Conservation (phyloP, 2,329 filamentous ascomycete genomes). For the Colletotrichum cordylinicola region DNA sequence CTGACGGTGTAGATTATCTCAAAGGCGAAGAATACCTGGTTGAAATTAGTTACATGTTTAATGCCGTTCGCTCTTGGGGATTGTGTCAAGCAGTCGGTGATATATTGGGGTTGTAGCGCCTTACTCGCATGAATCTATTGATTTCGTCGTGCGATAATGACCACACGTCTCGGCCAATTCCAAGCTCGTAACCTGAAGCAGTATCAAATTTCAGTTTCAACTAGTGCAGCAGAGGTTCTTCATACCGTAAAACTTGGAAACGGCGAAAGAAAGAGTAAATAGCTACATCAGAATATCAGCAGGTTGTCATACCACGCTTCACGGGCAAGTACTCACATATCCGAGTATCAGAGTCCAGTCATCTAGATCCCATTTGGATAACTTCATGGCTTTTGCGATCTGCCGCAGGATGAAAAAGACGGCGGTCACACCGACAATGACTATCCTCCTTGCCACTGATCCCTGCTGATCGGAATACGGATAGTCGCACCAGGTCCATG, state of each 20-base stretch:
- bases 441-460: neutral
- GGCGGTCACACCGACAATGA: neutral
- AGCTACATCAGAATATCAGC: neutral
- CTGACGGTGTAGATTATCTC: constrained; percentile 24
- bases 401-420: neutral
- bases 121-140: neutral
- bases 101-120: neutral
- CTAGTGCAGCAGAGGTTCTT: neutral
- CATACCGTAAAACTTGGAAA: constrained; percentile 6
- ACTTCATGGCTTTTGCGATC: neutral
- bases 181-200: neutral
- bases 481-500: constrained; percentile 3
- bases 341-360: constrained; percentile 1
- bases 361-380: constrained; percentile 9
- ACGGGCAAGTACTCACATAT: neutral
- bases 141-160: neutral
- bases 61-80: neutral
- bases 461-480: neutral
- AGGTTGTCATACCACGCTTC: neutral
- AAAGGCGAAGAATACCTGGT: constrained; percentile 10
- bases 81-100: neutral
- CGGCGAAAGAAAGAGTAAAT: neutral
- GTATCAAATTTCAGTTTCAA: neutral
- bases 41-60: neutral
- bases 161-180: neutral